Evolutionary conservation across 2,329 filamentous ascomycete species (phyloP).

Genomic region (Paracoccidioides brasiliensis): DNA sequence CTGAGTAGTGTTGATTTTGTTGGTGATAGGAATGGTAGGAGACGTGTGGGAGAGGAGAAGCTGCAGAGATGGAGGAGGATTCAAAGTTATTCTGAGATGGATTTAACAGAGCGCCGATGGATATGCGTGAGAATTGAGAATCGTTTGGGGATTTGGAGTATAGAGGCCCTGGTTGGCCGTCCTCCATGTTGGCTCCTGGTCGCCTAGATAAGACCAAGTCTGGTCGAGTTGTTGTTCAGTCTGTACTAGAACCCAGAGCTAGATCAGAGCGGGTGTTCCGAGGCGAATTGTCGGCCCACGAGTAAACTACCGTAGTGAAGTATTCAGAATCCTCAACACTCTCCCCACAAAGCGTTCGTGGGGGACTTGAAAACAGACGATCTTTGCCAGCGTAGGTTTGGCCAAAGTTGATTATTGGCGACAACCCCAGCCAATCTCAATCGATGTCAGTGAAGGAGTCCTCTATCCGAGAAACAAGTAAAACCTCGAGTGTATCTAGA

Average conservation of each 20-base stretch:
- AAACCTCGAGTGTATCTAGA: not conserved
- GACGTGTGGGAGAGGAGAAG: not conserved
- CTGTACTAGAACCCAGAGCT: not conserved
- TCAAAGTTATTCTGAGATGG: conserved; percentile 3
- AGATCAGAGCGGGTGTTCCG: not conserved
- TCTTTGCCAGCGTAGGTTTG: not conserved
- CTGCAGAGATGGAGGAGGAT: not conserved
- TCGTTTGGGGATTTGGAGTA: conserved; percentile 1
- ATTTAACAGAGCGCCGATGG: conserved; percentile 10
- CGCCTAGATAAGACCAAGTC: not conserved
- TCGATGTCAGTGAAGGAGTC: not conserved
- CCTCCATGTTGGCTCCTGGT: conserved; percentile 1
- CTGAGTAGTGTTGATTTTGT: conserved; percentile 1
- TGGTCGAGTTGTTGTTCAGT: not conserved
- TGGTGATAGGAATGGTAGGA: conserved; percentile 5
- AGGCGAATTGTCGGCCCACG: not conserved
- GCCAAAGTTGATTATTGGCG: not conserved
- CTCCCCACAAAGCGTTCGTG: not conserved
- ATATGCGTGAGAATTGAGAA: conserved; percentile 6
- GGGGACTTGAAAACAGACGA: not conserved
- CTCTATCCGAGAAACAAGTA: not conserved
- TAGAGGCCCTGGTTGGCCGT: not conserved
- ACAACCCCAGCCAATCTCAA: not conserved
- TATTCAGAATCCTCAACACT: too few relatives aligned
- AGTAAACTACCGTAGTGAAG: not conserved